phyloP scores from a whole-genome alignment of 495 filamentous ascomycete genomes.

The Hypomontagnella submonticulosa region DNA sequence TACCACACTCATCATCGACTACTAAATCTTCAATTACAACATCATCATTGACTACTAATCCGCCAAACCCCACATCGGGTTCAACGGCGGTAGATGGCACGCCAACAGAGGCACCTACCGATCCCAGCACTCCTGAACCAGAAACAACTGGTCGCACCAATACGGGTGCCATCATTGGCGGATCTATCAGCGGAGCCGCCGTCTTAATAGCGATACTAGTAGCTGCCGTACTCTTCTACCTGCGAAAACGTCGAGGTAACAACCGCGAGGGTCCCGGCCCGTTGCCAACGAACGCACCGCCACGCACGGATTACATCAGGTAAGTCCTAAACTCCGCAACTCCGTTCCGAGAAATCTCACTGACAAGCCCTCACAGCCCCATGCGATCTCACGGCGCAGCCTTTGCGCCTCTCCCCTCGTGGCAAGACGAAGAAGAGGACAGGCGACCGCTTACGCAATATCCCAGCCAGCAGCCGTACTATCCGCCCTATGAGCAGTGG shows the following conservation, averaged over 20 bases:
- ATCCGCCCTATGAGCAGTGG: conserved; percentile 23
- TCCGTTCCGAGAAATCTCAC: background rate
- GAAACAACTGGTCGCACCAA: conserved; percentile 37
- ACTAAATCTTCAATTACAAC: conserved; percentile 29
- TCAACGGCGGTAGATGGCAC: conserved; percentile 15
- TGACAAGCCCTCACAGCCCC: conserved; percentile 32
- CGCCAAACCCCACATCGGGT: conserved; percentile 12
- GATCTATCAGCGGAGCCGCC: conserved; percentile 54
- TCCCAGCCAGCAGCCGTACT: conserved; percentile 23
- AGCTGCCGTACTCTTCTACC: conserved; percentile 44
- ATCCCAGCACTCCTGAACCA: conserved; percentile 19
- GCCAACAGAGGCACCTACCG: conserved; percentile 16
- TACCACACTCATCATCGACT: conserved; percentile 22
- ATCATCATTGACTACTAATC: conserved; percentile 23
- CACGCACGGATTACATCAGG: conserved; percentile 51
- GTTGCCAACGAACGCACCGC: conserved; percentile 28
- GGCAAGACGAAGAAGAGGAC: conserved; percentile 47
- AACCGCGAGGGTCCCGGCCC: conserved; percentile 49
- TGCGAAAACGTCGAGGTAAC: conserved; percentile 52
- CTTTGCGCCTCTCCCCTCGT: conserved; percentile 47
- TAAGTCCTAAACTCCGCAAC: conserved; percentile 8
- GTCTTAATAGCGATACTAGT: conserved; percentile 48
- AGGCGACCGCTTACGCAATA: conserved; percentile 29
- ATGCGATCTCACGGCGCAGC: conserved; percentile 46
- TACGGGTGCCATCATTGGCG: conserved; percentile 59